Conservation (phyloP, 768 basidiomycete species). For the Auricularia auricula-judae region DNA sequence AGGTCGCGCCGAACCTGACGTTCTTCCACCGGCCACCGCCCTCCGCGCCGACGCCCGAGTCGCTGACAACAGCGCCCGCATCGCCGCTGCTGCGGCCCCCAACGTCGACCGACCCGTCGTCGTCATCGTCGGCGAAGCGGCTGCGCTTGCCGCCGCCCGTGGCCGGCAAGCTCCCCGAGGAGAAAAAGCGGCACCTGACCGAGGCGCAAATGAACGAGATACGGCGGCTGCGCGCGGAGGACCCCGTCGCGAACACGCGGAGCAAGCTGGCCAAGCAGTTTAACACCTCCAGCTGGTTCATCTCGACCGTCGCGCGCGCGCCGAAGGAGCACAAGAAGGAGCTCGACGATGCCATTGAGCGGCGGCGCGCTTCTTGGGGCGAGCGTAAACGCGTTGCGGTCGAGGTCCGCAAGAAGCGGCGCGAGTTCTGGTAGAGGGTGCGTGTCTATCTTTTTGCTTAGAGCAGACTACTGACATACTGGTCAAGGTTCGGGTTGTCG, state of each 20-base stretch:
- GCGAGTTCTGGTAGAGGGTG: constrained; percentile 52
- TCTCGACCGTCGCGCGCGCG: constrained; percentile 53
- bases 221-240: constrained; percentile 39
- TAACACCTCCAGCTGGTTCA: constrained; percentile 57
- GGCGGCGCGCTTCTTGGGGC: constrained; percentile 50
- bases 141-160: constrained; percentile 15
- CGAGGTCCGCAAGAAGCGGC: constrained; percentile 58
- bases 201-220: constrained; percentile 47
- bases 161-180: constrained; percentile 11
- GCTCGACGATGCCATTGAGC: constrained; percentile 36
- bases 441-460: neutral
- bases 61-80: constrained; percentile 53
- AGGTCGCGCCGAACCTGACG: constrained; percentile 33
- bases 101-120: constrained; percentile 5
- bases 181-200: constrained; percentile 28
- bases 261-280: constrained; percentile 66
- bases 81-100: constrained; percentile 54
- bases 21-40: constrained; percentile 84
- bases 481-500: no score
- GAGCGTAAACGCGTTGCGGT: constrained; percentile 50
- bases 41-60: constrained; percentile 59
- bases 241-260: constrained; percentile 53
- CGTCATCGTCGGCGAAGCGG: neutral
- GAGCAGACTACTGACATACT: no score
- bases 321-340: constrained; percentile 36